Percentiles rank a stretch among this genome's conserved stretches.
phyloP scores from a whole-genome alignment of 2,329 filamentous ascomycete species.

The Penicillium palitans region DNA sequence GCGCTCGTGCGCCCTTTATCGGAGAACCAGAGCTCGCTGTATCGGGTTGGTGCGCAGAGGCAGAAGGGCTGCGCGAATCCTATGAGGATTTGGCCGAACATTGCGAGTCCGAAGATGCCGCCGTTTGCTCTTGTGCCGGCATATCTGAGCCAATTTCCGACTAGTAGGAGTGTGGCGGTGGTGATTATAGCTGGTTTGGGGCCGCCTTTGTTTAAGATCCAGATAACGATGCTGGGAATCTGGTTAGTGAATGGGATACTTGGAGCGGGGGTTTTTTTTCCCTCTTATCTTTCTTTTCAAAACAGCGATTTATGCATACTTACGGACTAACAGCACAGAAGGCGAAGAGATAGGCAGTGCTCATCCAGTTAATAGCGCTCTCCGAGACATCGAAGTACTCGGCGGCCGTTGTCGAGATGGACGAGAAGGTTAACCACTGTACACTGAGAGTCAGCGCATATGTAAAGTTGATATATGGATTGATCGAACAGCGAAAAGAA shows the following conservation, averaged over 20 bases:
- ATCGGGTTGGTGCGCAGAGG: conserved; percentile 81
- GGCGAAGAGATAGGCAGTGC: conserved; percentile 80
- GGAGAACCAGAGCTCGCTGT: conserved; percentile 94
- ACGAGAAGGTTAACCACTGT: conserved; percentile 89
- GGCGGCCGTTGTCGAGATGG: conserved; percentile 72
- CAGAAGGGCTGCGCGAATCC: conserved; percentile 92
- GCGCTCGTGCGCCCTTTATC: conserved; percentile 79
- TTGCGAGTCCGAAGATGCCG: conserved; percentile 71
- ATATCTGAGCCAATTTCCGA: conserved; percentile 91
- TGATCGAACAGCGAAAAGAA: neutral
- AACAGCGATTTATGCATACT: conserved; percentile 26
- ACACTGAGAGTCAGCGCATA: neutral
- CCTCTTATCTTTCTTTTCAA: neutral
- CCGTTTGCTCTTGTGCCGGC: conserved; percentile 61
- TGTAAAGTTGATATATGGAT: neutral
- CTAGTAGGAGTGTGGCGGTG: conserved; percentile 69
- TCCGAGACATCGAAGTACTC: conserved; percentile 74
- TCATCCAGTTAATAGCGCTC: conserved; percentile 86
- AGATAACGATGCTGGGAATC: conserved; percentile 60
- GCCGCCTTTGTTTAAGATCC: conserved; percentile 71
- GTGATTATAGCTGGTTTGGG: conserved; percentile 75
- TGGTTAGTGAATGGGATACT: neutral
- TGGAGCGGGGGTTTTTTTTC: neutral
- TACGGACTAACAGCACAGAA: conserved; percentile 72
- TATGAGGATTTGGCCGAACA: conserved; percentile 89